These are phyloP conservation scores for Pholiota conissans DNA, from an alignment of 768 basidiomycete species.

Conservation along the genomic window DNA sequence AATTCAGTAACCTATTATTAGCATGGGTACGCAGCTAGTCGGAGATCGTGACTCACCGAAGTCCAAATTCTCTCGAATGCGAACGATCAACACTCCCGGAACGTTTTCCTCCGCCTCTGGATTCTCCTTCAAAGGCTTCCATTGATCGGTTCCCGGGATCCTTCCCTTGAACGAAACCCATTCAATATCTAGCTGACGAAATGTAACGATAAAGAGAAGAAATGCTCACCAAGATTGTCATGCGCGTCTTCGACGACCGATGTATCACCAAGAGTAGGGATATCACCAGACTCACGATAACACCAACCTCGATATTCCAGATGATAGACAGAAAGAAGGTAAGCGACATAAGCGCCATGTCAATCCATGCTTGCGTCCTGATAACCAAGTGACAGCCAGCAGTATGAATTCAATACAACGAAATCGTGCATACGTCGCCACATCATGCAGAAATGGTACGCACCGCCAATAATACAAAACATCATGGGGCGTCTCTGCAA, in stretches of 20 bases:
- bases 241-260: slow-evolving; percentile 83
- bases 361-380: slow-evolving; percentile 4
- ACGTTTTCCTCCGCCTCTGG: slow-evolving; percentile 80
- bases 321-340: slow-evolving; percentile 88
- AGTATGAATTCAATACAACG: not conserved
- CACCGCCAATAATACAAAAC: slow-evolving; percentile 84
- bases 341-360: slow-evolving; percentile 66
- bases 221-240: slow-evolving; percentile 87
- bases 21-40: not conserved
- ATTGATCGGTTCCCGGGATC: slow-evolving; percentile 84
- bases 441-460: too few species aligned
- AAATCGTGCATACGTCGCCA: too few species aligned
- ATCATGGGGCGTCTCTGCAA: slow-evolving; percentile 87
- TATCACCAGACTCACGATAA: slow-evolving; percentile 85
- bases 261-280: slow-evolving; percentile 89
- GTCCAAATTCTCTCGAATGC: slow-evolving; percentile 87
- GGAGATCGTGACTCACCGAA: slow-evolving; percentile 59
- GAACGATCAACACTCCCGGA: slow-evolving; percentile 81
- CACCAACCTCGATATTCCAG: slow-evolving; percentile 91
- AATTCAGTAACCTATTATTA: too few species aligned
- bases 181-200: too few species aligned
- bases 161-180: slow-evolving; percentile 77
- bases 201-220: too few species aligned
- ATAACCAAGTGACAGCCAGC: not conserved
- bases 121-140: slow-evolving; percentile 89